Conservation (phyloP, 148 eudicot species). For the Camellia japonica region DNA sequence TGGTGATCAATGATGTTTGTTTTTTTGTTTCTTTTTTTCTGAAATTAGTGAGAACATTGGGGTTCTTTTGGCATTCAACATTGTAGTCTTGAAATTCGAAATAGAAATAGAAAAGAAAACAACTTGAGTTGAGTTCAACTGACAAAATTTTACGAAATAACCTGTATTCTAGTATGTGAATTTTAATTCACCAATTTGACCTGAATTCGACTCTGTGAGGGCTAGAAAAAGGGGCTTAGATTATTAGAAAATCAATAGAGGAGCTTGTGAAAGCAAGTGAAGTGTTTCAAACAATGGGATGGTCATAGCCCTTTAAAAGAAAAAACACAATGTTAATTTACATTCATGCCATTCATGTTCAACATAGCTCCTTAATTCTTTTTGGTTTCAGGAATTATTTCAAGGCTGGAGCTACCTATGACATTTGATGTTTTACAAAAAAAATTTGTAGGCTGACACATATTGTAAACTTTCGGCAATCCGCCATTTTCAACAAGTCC, state of each 20-base stretch:
- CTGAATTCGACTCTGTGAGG: neutral
- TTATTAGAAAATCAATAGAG: neutral
- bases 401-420: neutral
- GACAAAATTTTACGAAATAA: neutral
- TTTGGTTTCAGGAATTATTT: neutral
- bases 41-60: neutral
- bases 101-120: neutral
- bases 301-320: neutral
- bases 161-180: neutral
- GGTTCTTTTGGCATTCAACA: neutral
- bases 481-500: neutral
- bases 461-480: neutral
- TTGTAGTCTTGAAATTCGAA: neutral
- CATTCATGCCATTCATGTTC: neutral
- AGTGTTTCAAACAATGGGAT: neutral
- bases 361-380: neutral
- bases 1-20: neutral
- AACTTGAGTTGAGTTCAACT: neutral
- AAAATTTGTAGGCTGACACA: too few species aligned
- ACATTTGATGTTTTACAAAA: neutral
- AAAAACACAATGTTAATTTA: neutral
- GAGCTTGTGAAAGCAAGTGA: neutral
- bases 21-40: neutral
- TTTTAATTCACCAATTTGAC: neutral
- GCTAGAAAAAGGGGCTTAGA: neutral